These are phyloP conservation scores for Graphilbum fragrans DNA, from an alignment of 2,329 filamentous ascomycete genomes.

Conservation along the genomic window DNA sequence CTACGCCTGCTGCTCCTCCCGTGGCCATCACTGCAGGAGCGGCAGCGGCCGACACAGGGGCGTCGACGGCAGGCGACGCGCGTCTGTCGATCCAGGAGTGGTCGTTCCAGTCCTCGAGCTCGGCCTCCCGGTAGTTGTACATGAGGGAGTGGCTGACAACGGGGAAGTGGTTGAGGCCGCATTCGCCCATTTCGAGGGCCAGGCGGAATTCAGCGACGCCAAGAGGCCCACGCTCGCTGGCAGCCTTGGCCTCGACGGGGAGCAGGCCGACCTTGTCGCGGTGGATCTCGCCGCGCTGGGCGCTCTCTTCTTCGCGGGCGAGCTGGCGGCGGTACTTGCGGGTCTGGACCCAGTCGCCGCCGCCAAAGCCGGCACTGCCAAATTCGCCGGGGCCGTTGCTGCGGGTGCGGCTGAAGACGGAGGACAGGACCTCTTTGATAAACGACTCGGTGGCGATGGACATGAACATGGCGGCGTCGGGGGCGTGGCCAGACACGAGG, in stretches of 20 bases:
- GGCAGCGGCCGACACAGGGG: not conserved
- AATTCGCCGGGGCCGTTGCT: conserved; percentile 53
- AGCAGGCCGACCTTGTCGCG: conserved; percentile 67
- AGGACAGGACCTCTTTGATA: conserved; percentile 52
- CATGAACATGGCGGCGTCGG: conserved; percentile 52
- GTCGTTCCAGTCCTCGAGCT: conserved; percentile 55
- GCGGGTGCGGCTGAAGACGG: conserved; percentile 51
- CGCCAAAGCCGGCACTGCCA: conserved; percentile 50
- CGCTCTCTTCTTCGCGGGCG: conserved; percentile 61
- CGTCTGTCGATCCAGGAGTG: conserved; percentile 38
- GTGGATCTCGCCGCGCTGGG: conserved; percentile 58
- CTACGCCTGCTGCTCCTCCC: not conserved
- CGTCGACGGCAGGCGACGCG: not conserved
- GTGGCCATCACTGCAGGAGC: conserved; percentile 1
- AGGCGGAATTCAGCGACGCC: conserved; percentile 69
- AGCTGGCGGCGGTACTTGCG: conserved; percentile 66
- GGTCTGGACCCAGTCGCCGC: conserved; percentile 64
- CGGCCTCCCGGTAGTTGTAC: conserved; percentile 62
- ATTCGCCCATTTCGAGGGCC: conserved; percentile 63
- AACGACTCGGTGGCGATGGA: conserved; percentile 54
- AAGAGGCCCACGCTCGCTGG: conserved; percentile 57
- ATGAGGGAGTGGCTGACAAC: conserved; percentile 59
- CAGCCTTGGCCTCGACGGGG: conserved; percentile 69
- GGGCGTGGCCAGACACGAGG: conserved; percentile 43
- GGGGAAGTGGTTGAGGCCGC: conserved; percentile 66